These are phyloP conservation scores for Corchorus capsularis DNA, from an alignment of 345 rosid genomes.

Conservation along the genomic window DNA sequence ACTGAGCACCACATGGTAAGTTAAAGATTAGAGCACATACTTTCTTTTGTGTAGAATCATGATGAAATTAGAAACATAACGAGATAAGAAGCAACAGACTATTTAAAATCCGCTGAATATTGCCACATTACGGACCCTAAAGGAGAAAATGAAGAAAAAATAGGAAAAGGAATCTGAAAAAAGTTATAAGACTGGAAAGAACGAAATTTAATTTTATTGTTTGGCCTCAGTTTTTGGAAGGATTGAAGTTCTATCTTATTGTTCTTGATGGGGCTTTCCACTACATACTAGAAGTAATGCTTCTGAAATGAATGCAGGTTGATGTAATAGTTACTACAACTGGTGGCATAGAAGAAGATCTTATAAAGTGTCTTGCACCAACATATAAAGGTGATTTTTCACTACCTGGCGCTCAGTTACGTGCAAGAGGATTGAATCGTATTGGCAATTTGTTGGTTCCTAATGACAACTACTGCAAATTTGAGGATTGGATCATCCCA, in stretches of 20 bases:
- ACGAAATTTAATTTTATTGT: not conserved
- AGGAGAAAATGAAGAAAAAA: not conserved
- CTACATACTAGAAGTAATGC: not conserved
- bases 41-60: not conserved
- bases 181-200: not conserved
- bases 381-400: conserved; percentile 90
- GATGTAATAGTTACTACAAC: conserved; percentile 93
- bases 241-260: not conserved
- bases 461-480: conserved; percentile 93
- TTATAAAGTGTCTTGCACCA: conserved; percentile 92
- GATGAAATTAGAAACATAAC: not conserved
- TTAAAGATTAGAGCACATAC: not conserved
- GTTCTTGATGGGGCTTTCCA: not conserved
- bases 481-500: conserved; percentile 96
- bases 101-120: not conserved
- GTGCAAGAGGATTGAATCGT: conserved; percentile 87
- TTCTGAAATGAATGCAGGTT: conserved; percentile 53
- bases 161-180: not conserved
- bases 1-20: conserved; percentile 90
- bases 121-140: not conserved
- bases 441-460: conserved; percentile 94
- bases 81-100: not conserved
- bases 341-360: conserved; percentile 98
- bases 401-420: conserved; percentile 69
- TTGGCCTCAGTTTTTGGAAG: not conserved